Percentiles rank a stretch among this genome's conserved stretches.
Conservation (phyloP, 768 basidiomycete genomes). For the Boletus subparvulus region DNA sequence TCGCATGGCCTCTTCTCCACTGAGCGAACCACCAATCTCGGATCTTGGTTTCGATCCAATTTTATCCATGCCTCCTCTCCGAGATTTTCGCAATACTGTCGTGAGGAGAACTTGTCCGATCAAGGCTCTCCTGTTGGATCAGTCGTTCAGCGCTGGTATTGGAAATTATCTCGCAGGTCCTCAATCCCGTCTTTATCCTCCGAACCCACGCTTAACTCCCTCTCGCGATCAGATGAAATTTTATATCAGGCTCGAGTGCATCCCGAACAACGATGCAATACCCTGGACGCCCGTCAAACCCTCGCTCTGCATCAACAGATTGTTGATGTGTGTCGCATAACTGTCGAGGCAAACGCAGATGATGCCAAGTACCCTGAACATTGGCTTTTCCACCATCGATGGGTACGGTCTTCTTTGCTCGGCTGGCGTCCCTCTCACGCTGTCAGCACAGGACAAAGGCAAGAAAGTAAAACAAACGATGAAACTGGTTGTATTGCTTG, state of each 20-base stretch:
- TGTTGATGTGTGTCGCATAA: constrained; percentile 52
- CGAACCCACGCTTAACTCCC: background rate
- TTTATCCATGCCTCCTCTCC: constrained; percentile 59
- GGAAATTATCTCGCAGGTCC: constrained; percentile 82
- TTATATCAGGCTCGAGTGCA: constrained; percentile 73
- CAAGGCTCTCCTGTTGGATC: constrained; percentile 75
- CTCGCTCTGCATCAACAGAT: constrained; percentile 52
- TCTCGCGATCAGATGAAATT: constrained; percentile 53
- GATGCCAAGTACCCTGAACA: constrained; percentile 61
- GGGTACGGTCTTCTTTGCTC: constrained; percentile 41
- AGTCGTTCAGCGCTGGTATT: constrained; percentile 77
- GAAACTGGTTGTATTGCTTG: constrained; percentile 41
- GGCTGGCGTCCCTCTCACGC: constrained; percentile 11
- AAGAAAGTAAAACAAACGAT: constrained; percentile 50
- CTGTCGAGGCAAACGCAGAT: constrained; percentile 72
- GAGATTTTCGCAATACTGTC: constrained; percentile 48
- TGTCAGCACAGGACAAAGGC: constrained; percentile 50
- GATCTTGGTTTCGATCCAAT: constrained; percentile 77
- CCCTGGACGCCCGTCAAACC: constrained; percentile 50
- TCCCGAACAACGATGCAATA: constrained; percentile 65
- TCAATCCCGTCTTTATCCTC: background rate
- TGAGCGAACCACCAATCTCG: constrained; percentile 66
- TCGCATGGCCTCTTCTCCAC: constrained; percentile 57
- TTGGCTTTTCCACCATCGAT: constrained; percentile 70
- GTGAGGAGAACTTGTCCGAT: constrained; percentile 60